These are phyloP conservation scores for Phytophthora syringae DNA, from an alignment of 352 stramenopile species.

Conservation along the genomic window DNA sequence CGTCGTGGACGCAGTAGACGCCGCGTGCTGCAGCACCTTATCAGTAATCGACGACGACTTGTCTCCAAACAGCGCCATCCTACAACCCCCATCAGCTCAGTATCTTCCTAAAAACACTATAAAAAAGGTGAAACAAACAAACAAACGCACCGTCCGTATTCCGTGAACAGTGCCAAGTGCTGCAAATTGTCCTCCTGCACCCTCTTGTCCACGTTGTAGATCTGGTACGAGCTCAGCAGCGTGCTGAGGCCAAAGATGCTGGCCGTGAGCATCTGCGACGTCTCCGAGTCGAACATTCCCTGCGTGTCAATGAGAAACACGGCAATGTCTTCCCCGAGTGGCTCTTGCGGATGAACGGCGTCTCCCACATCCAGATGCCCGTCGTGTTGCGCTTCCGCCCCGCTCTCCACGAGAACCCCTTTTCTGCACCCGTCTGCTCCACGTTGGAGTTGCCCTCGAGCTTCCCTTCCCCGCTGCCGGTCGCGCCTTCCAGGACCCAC, in stretches of 20 bases:
- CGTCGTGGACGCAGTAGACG: constrained; percentile 26
- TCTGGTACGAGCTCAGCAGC: constrained; percentile 96
- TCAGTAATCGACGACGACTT: constrained; percentile 35
- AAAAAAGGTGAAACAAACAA: no score
- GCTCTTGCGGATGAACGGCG: constrained; percentile 95
- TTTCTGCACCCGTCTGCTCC: constrained; percentile 75
- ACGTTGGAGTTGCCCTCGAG: constrained; percentile 89
- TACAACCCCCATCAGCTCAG: neutral
- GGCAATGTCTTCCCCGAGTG: constrained; percentile 88
- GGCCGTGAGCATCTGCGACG: constrained; percentile 97
- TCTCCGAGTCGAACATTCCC: constrained; percentile 99
- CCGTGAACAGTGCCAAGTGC: constrained; percentile 98
- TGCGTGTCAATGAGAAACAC: constrained; percentile 99
- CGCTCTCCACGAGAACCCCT: constrained; percentile 96
- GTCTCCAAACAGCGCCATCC: constrained; percentile 80
- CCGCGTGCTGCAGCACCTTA: constrained; percentile 23
- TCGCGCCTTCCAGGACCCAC: constrained; percentile 67
- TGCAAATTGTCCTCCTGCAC: constrained; percentile 99
- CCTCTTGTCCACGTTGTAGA: constrained; percentile 99
- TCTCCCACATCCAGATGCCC: constrained; percentile 99
- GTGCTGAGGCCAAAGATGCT: constrained; percentile 99
- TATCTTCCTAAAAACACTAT: constrained; percentile 12
- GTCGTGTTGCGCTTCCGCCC: constrained; percentile 98
- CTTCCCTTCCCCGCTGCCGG: constrained; percentile 57
- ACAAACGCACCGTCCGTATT: constrained; percentile 96